Percentiles rank a stretch among this genome's conserved stretches.
phyloP scores from a whole-genome alignment of 805 yeast genomes.

The Candida anglica region DNA sequence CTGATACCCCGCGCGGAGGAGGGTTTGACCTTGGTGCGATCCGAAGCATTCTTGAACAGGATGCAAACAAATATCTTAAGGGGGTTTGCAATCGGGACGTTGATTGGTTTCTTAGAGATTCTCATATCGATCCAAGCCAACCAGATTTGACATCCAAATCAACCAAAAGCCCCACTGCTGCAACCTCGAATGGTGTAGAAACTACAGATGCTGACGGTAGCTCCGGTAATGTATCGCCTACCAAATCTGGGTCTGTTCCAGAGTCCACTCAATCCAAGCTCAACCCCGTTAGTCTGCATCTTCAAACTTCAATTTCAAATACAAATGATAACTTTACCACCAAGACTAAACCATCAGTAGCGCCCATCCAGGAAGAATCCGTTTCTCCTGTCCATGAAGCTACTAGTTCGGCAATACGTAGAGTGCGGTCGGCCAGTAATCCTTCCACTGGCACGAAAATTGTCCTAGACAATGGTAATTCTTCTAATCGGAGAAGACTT shows the following conservation, averaged over 20 bases:
- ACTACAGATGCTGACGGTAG: neutral
- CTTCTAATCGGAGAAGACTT: conserved; percentile 9
- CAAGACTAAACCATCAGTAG: conserved; percentile 32
- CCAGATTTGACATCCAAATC: too few relatives aligned
- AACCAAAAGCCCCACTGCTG: neutral
- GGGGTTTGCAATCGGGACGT: conserved; percentile 43
- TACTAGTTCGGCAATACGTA: neutral
- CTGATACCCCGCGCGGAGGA: too few relatives aligned
- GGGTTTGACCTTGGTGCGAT: conserved; percentile 18
- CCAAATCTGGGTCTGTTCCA: neutral
- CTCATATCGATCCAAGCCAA: conserved; percentile 12
- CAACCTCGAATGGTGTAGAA: neutral
- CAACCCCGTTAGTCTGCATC: conserved; percentile 14
- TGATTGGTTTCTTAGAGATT: conserved; percentile 49
- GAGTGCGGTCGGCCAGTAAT: conserved; percentile 3
- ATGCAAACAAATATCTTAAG: conserved; percentile 12
- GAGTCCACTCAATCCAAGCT: conserved; percentile 1
- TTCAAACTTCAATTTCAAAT: conserved; percentile 25
- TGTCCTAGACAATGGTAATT: too few relatives aligned
- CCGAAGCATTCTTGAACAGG: conserved; percentile 18
- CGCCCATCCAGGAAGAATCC: conserved; percentile 22
- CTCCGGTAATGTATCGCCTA: neutral
- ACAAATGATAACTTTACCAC: conserved; percentile 23
- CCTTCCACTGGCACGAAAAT: too few relatives aligned
- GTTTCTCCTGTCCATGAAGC: neutral